These are phyloP conservation scores for Tolypocladium ovalisporum DNA, from an alignment of 2,329 filamentous ascomycete genomes.

Conservation along the genomic window DNA sequence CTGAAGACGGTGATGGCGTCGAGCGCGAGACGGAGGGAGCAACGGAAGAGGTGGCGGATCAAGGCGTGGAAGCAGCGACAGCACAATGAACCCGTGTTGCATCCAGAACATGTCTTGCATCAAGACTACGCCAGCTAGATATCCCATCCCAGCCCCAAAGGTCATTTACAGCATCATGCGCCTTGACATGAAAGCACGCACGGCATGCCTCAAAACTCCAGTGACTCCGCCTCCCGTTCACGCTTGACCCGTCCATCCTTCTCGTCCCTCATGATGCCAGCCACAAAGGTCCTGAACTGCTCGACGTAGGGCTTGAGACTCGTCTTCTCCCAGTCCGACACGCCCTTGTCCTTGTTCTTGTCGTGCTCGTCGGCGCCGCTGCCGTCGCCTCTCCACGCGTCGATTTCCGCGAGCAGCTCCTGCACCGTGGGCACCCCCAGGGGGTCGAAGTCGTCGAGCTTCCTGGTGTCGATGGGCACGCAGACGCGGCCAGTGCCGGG, in stretches of 20 bases:
- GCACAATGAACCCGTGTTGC: background rate
- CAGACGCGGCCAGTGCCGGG: conserved; percentile 90
- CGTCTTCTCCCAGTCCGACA: conserved; percentile 94
- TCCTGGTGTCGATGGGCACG: conserved; percentile 75
- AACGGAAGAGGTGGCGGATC: background rate
- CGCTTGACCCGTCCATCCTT: conserved; percentile 43
- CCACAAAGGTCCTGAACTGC: conserved; percentile 74
- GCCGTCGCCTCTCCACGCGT: conserved; percentile 54
- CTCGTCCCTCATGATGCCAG: conserved; percentile 67
- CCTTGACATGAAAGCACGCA: background rate
- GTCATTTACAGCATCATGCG: background rate
- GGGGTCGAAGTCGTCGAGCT: conserved; percentile 76
- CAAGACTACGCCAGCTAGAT: background rate
- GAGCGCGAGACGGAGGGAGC: conserved; percentile 3
- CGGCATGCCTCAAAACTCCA: conserved; percentile 37
- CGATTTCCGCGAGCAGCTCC: conserved; percentile 72
- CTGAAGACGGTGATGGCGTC: conserved; percentile 2
- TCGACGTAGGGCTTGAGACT: conserved; percentile 88
- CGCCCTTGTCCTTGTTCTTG: conserved; percentile 22
- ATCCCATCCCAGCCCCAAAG: background rate
- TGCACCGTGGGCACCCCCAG: conserved; percentile 82
- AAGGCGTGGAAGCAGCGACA: background rate
- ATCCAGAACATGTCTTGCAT: background rate
- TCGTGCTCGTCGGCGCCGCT: conserved; percentile 25
- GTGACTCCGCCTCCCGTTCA: conserved; percentile 39